Base-by-base conservation (phyloP, 768 basidiomycete genomes). In the Boletus pseudopeckii region DNA sequence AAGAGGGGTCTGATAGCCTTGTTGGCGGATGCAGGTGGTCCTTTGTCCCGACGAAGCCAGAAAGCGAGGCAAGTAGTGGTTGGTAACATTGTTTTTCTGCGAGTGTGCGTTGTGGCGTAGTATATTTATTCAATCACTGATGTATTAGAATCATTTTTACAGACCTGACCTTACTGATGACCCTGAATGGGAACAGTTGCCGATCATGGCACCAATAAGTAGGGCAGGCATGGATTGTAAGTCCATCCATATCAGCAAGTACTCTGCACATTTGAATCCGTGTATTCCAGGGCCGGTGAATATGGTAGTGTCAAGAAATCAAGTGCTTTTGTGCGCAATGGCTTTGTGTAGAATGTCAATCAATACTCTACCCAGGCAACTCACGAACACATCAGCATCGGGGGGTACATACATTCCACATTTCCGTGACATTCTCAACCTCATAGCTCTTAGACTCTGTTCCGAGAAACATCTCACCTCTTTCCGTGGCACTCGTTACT, bases 241-340 rank as follows among this genome's bases (percentile, higher is more conserved):
- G 80, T 61, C 39, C 24, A 32, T 43, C 26, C 33, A 8, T 45
- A 2, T 32, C 50, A n/a, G 7, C 22, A 38, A 15, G 10, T 20
- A 42, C n/a, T 11, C 7, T 34, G 38, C 6, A 24, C 26, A 34
- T 39, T 52, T 48, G 36, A 46, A 43, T 48, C 5, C 4, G 20
- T 33, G 14, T 50, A 38, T 54, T 52, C 41, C 13, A 91, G 88
- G 86, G 52, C 85, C 87, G 4, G 64, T 83, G 26, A 77, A 74
- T 54, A 77, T 79, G 15, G 68, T 70, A 1, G 50, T 77, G 4
- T 91, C 90, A 5, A 87, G 80, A 32, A 89, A 86, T 59, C 70
- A 75, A 46, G 68, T 73, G 11, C 72, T 88, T 38, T 55, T 88
- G 9, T 85, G 81, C 59, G 76, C 79, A 8, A 57, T 79, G 5